Conservation (phyloP, 768 basidiomycete species). For the Pleurotus ostreatus region DNA sequence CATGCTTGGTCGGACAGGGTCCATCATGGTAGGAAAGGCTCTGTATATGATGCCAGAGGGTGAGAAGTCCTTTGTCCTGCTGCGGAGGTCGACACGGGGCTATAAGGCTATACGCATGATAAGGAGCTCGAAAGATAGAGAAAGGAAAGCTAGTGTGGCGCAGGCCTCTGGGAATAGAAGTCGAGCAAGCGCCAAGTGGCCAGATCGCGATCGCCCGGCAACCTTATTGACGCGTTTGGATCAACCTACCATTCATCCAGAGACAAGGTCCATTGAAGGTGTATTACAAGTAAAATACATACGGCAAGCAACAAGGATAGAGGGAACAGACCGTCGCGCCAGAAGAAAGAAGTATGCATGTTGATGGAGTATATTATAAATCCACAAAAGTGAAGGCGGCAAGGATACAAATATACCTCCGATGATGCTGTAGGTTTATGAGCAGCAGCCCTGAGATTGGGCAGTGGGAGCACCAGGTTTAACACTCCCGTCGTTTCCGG, state of each 20-base stretch:
- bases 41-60: not conserved
- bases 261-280: not conserved
- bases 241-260: not conserved
- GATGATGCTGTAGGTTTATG: not conserved
- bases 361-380: conserved; percentile 3
- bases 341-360: conserved; percentile 2
- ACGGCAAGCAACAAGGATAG: conserved; percentile 3
- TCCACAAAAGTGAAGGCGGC: not conserved
- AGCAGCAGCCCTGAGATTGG: conserved; percentile 21
- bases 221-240: not conserved
- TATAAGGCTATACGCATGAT: not conserved
- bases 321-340: not conserved
- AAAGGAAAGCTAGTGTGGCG: not conserved
- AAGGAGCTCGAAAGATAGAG: not conserved
- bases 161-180: not conserved
- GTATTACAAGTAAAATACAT: conserved; percentile 8
- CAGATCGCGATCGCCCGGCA: not conserved
- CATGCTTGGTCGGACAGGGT: not conserved
- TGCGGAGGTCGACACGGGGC: not conserved
- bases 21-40: not conserved
- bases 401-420: not conserved
- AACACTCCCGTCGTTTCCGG: conserved; percentile 53
- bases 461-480: conserved; percentile 59
- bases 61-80: not conserved
- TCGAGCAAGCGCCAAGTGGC: not conserved